phyloP scores from a whole-genome alignment of 441 rosid species.

The Breynia disticha region DNA sequence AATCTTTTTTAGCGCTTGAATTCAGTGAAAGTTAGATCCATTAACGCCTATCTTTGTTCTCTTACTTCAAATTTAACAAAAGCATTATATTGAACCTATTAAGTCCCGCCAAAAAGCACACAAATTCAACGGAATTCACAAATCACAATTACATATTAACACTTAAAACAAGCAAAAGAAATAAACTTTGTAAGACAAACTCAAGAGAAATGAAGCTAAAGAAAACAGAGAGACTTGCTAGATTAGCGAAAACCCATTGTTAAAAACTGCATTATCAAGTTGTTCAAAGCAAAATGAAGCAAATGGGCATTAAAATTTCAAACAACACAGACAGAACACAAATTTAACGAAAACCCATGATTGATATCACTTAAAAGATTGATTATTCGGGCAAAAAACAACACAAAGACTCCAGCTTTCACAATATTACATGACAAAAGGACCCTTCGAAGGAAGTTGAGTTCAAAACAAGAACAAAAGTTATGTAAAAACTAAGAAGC shows the following conservation, averaged over 20 bases:
- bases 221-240: constrained; percentile 10
- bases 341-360: constrained; percentile 40
- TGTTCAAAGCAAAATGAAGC: constrained; percentile 21
- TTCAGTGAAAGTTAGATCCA: constrained; percentile 28
- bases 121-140: constrained; percentile 14
- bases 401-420: not conserved
- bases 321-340: constrained; percentile 9
- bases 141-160: constrained; percentile 32
- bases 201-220: constrained; percentile 9
- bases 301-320: constrained; percentile 26
- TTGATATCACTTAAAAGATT: constrained; percentile 13
- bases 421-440: constrained; percentile 21
- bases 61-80: constrained; percentile 23
- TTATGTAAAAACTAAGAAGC: constrained; percentile 7
- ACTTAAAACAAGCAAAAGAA: not conserved
- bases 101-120: constrained; percentile 31
- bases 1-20: constrained; percentile 28
- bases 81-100: constrained; percentile 19
- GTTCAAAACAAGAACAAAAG: not conserved
- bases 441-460: not conserved
- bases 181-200: constrained; percentile 9
- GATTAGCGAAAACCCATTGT: constrained; percentile 44
- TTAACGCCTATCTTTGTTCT: constrained; percentile 14
- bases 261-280: constrained; percentile 17
- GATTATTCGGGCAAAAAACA: constrained; percentile 1